These are phyloP conservation scores for Cordyceps pruinosa DNA, from an alignment of 2,329 filamentous ascomycete species.

Conservation along the genomic window DNA sequence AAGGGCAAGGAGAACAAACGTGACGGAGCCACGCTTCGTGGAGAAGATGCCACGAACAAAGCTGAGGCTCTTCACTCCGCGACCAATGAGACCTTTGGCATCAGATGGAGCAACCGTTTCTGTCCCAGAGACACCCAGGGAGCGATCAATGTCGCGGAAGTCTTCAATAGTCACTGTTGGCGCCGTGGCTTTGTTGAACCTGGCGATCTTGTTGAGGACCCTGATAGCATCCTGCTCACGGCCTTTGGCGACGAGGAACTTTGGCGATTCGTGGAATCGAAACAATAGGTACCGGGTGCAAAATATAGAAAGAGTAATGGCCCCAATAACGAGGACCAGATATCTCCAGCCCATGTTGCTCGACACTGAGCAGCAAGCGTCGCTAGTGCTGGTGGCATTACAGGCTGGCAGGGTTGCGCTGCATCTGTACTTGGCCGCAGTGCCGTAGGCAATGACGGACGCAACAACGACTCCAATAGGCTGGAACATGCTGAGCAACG, in stretches of 20 bases:
- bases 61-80: neutral
- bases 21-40: neutral
- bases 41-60: slow-evolving; percentile 1
- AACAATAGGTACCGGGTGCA: slow-evolving; percentile 48
- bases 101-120: neutral
- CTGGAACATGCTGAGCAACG: neutral
- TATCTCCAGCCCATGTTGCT: slow-evolving; percentile 56
- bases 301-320: slow-evolving; percentile 48
- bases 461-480: neutral
- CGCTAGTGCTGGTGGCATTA: slow-evolving; percentile 20
- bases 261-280: slow-evolving; percentile 50
- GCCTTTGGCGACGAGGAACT: slow-evolving; percentile 50
- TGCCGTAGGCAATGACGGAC: neutral
- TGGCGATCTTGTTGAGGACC: slow-evolving; percentile 48
- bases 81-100: neutral
- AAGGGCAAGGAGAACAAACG: neutral
- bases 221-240: slow-evolving; percentile 44
- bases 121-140: neutral
- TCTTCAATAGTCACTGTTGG: slow-evolving; percentile 1
- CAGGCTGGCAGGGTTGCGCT: slow-evolving; percentile 35
- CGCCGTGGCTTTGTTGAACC: slow-evolving; percentile 34
- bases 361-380: slow-evolving; percentile 24
- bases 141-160: neutral
- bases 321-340: slow-evolving; percentile 47
- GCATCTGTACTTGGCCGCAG: neutral